Evolutionary conservation across 495 filamentous ascomycete species (phyloP), one percentile per base, ranked within the genome.

Genomic region (Aspergillus affinis): DNA sequence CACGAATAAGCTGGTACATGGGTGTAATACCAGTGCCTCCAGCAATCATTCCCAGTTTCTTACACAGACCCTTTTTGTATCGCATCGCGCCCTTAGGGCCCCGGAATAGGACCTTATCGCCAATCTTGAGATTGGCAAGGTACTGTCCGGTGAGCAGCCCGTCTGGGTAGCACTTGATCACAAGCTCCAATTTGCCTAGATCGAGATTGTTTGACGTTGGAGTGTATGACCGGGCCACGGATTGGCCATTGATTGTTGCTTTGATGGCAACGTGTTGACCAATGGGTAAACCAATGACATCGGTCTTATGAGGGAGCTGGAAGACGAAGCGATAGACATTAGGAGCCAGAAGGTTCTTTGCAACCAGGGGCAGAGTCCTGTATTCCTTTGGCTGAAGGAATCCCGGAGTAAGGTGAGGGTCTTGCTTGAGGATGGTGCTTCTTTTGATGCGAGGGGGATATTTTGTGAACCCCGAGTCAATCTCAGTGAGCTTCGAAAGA

Each of bases 21-120:
- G 82, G 83, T 20, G 83, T 85, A 56, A 85, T 83, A 6, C 82
- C 82, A 0, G 81, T 80, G 4, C 82, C 82, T 29, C 81, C 81
- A 0, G 78, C 81, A 17, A 84, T 67, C 71, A 84, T 78, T 3
- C 80, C 77, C 21, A 86, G 72, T 48, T 63, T 60, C 13, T 65
- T 61, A 47, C 72, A 70, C 46, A 67, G 68, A 4, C 64, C 62
- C 18, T 61, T 65, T 18, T 56, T 58, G 55, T 83, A 81, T 3
- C 67, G 63, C 75, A 81, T 80, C 3, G 75, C 74, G 44, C 79
- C 80, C 55, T 81, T 81, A 15, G 81, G 80, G 0, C 80, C 81
- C 19, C 80, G 75, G 45, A 82, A 72, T n/a, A 75, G 68, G 17
- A 82, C 74, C 12, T 66, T 65, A 29, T 80, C 72, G 32, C 78